Base-by-base conservation (phyloP, 495 filamentous ascomycete species). In the Hyphodiscus hymeniophilus region DNA sequence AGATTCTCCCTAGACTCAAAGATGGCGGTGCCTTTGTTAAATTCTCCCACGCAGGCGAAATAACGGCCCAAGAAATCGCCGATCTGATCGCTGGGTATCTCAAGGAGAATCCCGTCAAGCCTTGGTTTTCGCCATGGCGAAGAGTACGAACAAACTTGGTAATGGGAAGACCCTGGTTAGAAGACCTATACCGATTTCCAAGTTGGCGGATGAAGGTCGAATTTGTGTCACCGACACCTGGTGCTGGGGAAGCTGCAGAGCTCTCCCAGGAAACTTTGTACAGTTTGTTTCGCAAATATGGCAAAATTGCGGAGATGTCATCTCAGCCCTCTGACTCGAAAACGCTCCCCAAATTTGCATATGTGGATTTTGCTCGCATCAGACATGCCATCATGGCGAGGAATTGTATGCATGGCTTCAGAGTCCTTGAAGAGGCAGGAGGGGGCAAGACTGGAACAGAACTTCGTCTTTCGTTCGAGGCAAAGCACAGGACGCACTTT, bases 11-110 rank as follows among this genome's bases (percentile, higher is more conserved):
- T 2, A 76, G 88, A 16, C 68, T 90, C 23, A 89, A 91, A 55
- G 92, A 98, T 61, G 94, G 91, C 7, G 92, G 94, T 7, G 87
- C 88, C 7, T 97, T 92, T 64, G 80, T 96, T 56, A 96, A 94
- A 61, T 92, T 94, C 64, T 71, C 72, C 6, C 73, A 87, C 55
- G 69, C 75, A 15, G 56, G 65, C 8, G 70, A 67, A 2, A 61
- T 73, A 6, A 66, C 79, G 13, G 63, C 68, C 1, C 61, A 71
- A 8, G 79, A 84, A 17, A 75, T 94, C 18, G 81, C 84, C 61
- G 57, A 59, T 33, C 21, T 45, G 72, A 17, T 52, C 15, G 17
- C 55, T 1, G 60, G 65, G 24, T 59, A 84, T 51, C 68, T 96
- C 0, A 64, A 73, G 35, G 67, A 89, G 40, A 70, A 82, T n/a